These are phyloP conservation scores for Santalum album DNA, from an alignment of 164 flowering plant species.

Conservation along the genomic window DNA sequence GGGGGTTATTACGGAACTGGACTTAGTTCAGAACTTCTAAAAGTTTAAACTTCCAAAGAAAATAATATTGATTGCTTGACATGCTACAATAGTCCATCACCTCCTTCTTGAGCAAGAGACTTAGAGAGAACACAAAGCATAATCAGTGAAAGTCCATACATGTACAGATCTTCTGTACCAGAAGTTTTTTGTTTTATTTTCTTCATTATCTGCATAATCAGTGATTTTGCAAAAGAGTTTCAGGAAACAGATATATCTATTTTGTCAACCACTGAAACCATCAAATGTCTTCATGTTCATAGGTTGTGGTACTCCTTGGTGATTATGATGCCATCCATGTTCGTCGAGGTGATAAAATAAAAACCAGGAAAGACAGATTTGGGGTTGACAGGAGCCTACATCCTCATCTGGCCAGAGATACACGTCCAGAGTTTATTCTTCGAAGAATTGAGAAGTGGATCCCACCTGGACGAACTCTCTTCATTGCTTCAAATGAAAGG, in stretches of 20 bases:
- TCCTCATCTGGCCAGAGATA: conserved; percentile 95
- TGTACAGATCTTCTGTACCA: too few relatives aligned
- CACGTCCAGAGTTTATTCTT: conserved; percentile 78
- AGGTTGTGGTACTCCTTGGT: conserved; percentile 78
- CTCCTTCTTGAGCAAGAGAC: too few relatives aligned
- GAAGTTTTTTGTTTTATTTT: too few relatives aligned
- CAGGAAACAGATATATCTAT: neutral
- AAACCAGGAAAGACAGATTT: conserved; percentile 80
- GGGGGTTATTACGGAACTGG: too few relatives aligned
- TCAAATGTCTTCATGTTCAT: conserved; percentile 12
- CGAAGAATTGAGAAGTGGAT: conserved; percentile 71
- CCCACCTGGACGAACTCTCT: conserved; percentile 75
- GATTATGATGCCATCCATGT: conserved; percentile 96
- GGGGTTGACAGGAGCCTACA: conserved; percentile 64
- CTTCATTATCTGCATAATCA: neutral
- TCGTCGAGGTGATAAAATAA: conserved; percentile 90
- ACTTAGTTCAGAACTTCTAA: too few relatives aligned
- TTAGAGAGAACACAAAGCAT: too few relatives aligned
- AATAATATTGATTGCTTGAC: too few relatives aligned
- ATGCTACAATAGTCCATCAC: too few relatives aligned
- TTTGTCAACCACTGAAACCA: neutral
- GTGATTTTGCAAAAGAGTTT: neutral
- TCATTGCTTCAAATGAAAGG: conserved; percentile 95
- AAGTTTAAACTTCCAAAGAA: too few relatives aligned
- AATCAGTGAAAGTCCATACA: too few relatives aligned